Evolutionary conservation across 2,329 filamentous ascomycete species (phyloP), one percentile per base, ranked within the genome.

Genomic region (Cytospora mali): DNA sequence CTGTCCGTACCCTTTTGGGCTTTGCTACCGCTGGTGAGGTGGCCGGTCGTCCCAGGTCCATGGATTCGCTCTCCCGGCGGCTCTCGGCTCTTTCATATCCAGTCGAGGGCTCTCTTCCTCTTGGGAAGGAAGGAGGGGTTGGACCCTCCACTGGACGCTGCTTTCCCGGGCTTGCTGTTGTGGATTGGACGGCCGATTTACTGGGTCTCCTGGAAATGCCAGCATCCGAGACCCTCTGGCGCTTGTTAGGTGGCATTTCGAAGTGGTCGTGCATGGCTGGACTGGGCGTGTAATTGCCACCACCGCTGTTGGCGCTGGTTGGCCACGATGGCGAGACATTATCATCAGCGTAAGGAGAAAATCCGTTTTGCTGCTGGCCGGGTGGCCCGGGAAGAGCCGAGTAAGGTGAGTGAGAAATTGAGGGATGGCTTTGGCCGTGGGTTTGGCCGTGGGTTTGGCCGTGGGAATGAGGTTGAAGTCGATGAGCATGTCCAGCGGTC

Each of bases 1-100:
- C 93, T 3, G 93, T 97, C 53, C 94, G 87, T 21, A 96, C 92
- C 67, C 93, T 84, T 76, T 89, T 94, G n/a, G 92, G 88, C 74
- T 93, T 94, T 14, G 53, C 18, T 27, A 61, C 35, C 9, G 16
- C 35, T 13, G 57, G 46, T 10, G 61, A 57, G 16, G 39, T 14
- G n/a, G 49, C 25, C 13, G 54, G 42, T 16, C 35, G 39, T 23
- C 54, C 48, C 16, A 33, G n/a, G 9, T 57, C 57, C 27, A 55
- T 29, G 28, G 48, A 29, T 21, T 61, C 56, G 31, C 53, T 61
- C 6, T 29, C 48, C 31, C 28, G 35, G 16, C 64, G 53, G 51
- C 29, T 55, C 28, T 29, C 49, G 14, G 35, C 13, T 29, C 33
- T 29, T 18, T 46, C 53, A 33, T 23, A 23, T 10, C 50, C 50